Base-by-base conservation (phyloP, 2,329 filamentous ascomycete genomes). In the Parafenestella ontariensis region DNA sequence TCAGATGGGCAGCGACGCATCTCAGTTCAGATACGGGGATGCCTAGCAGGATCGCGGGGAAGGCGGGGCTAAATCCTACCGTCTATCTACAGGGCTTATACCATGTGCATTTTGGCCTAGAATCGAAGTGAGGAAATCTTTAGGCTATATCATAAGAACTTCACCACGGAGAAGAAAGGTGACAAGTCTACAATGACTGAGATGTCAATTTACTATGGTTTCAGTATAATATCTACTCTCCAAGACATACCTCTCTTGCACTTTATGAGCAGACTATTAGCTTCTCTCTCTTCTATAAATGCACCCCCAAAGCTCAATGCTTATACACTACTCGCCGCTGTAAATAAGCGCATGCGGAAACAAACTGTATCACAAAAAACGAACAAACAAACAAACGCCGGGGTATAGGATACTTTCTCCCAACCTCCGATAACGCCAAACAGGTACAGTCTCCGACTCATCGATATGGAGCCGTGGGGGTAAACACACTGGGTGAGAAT, bases 331-430 rank as follows among this genome's bases (percentile, higher is more conserved):
- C n/a, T n/a, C n/a, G n/a, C 42, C 46, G 37, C 46, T 49, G 17
- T 33, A 31, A 26, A 47, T 23, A 42, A n/a, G 40, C 36, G 11
- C 9, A 26, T 23, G 6, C 33, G 31, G 9, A 36, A 39, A 36
- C 21, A 44, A 48, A 41, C 39, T 21, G 37, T 42, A 29, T 37
- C 17, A 18, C 20, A 48, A 46, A 45, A 52, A 46, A 48, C 20
- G 36, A 47, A 23, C 8, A 40, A 10, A 17, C 15, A 47, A 50
- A 34, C 15, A 50, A 61, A 53, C 52, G 42, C 49, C 39, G 59
- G 66, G 66, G 64, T 69, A 69, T 69, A 67, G 62, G 58, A 69
- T 67, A 60, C 59, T 58, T 45, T 59, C 37, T 62, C 58, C 62
- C 49, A 59, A 52, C 57, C 57, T 48, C 13, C n/a, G 13, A 54